phyloP scores from a whole-genome alignment of 768 basidiomycete genomes.

The Coprinopsis cinerea region DNA sequence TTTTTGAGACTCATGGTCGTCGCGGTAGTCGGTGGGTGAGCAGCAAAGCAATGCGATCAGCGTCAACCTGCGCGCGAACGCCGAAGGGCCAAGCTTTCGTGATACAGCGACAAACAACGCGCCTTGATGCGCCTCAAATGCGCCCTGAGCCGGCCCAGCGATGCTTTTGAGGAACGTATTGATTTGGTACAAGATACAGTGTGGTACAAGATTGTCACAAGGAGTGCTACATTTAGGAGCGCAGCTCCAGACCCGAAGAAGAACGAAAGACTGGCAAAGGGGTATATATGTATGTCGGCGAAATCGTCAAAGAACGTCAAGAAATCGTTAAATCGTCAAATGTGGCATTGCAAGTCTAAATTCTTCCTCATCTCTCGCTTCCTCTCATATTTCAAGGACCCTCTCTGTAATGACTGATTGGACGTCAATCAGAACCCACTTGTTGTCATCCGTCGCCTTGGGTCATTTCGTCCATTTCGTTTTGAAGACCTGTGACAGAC shows the following conservation, averaged over 20 bases:
- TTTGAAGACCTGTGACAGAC: slow-evolving; percentile 8
- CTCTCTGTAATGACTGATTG: slow-evolving; percentile 1
- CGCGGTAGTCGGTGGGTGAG: not conserved
- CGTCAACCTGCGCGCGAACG: slow-evolving; percentile 20
- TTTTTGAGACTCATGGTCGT: slow-evolving; percentile 49
- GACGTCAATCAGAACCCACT: slow-evolving; percentile 10
- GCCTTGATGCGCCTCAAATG: not conserved
- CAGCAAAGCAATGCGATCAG: slow-evolving; percentile 24
- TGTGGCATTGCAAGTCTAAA: too few relatives aligned
- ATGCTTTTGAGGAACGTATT: too few relatives aligned
- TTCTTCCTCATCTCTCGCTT: not conserved
- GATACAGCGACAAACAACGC: slow-evolving; percentile 15
- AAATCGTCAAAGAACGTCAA: too few relatives aligned
- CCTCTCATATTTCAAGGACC: not conserved
- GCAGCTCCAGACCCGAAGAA: not conserved
- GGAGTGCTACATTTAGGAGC: not conserved
- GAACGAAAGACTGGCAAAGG: too few relatives aligned
- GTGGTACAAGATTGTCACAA: not conserved
- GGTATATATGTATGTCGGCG: too few relatives aligned
- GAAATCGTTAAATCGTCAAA: too few relatives aligned
- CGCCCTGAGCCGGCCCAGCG: too few relatives aligned
- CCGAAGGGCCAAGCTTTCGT: slow-evolving; percentile 21
- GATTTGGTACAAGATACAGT: too few relatives aligned
- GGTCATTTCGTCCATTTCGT: slow-evolving; percentile 1
- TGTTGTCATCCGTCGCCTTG: not conserved